Evolutionary conservation across 2,329 filamentous ascomycete species (phyloP).

Genomic region (Westerdykella sp.): DNA sequence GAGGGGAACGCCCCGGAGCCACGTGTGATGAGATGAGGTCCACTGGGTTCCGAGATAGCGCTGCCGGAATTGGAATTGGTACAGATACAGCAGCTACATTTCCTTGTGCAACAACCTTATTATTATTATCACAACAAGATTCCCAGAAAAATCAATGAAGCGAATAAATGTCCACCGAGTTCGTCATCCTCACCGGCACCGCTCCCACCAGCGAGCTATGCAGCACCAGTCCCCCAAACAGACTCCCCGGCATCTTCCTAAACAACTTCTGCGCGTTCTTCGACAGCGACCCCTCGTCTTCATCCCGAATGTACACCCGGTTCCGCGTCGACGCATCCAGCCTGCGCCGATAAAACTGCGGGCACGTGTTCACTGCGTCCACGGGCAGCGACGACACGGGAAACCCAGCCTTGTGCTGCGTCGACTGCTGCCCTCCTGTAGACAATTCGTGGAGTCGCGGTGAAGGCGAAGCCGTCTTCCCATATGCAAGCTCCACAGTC

Average conservation of each 20-base stretch:
- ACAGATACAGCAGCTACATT: too few species aligned
- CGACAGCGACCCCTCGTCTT: conserved; percentile 8
- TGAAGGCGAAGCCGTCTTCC: conserved; percentile 1
- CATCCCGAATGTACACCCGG: conserved; percentile 15
- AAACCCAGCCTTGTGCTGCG: conserved; percentile 6
- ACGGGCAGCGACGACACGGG: conserved; percentile 7
- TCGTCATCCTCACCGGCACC: conserved; percentile 16
- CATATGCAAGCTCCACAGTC: conserved; percentile 12
- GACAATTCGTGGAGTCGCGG: not conserved
- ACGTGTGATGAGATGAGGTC: too few species aligned
- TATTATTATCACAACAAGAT: not conserved
- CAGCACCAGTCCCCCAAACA: conserved; percentile 18
- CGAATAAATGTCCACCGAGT: conserved; percentile 20
- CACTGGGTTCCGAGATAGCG: too few species aligned
- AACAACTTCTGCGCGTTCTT: conserved; percentile 16
- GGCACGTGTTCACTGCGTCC: conserved; percentile 8
- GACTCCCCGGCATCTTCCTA: conserved; percentile 13
- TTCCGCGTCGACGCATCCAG: conserved; percentile 22
- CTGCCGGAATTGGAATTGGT: too few species aligned
- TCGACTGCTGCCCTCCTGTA: too few species aligned
- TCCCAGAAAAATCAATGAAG: conserved; percentile 8
- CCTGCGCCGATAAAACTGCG: conserved; percentile 17
- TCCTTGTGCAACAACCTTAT: too few species aligned
- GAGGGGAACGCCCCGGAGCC: too few species aligned
- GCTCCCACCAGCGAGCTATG: conserved; percentile 16